Percentiles rank a stretch among this genome's conserved stretches.
Evolutionary conservation across 176 grass and related monocot genomes (phyloP).

Genomic region (Melocanna baccifera): DNA sequence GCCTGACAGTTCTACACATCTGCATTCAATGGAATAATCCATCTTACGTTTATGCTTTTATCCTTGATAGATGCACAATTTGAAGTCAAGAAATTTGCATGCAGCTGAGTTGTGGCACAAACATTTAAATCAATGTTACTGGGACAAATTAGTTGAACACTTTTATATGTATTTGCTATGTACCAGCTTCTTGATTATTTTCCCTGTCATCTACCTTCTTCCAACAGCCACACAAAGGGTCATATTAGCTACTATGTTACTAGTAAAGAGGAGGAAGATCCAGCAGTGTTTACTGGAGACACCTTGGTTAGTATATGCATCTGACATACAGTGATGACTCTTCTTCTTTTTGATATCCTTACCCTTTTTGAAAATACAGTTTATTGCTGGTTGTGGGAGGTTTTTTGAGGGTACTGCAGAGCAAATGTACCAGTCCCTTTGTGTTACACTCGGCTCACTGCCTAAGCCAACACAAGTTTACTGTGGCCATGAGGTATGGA

Average conservation of each 20-base stretch:
- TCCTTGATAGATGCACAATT: not conserved
- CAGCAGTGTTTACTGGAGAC: slow-evolving; percentile 92
- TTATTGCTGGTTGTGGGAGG: slow-evolving; percentile 89
- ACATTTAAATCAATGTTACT: not conserved
- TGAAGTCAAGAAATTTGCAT: not conserved
- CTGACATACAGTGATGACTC: not conserved
- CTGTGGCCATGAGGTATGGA: slow-evolving; percentile 91
- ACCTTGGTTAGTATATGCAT: slow-evolving; percentile 71
- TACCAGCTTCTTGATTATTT: not conserved
- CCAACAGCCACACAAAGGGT: slow-evolving; percentile 78
- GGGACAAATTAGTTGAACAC: not conserved
- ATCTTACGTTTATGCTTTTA: not conserved
- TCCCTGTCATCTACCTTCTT: slow-evolving; percentile 24
- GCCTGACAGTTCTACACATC: not conserved
- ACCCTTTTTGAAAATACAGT: slow-evolving; percentile 39
- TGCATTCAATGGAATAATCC: not conserved
- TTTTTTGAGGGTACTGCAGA: slow-evolving; percentile 98
- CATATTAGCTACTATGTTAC: slow-evolving; percentile 94
- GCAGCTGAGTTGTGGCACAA: not conserved
- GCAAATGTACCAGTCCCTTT: slow-evolving; percentile 93
- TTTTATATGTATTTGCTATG: slow-evolving; percentile 10
- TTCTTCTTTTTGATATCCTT: slow-evolving; percentile 13
- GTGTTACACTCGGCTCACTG: slow-evolving; percentile 79
- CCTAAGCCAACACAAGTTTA: slow-evolving; percentile 92
- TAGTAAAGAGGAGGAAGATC: slow-evolving; percentile 55